phyloP scores from a whole-genome alignment of 1,139 yeast genomes.

The Pichia sp. region DNA sequence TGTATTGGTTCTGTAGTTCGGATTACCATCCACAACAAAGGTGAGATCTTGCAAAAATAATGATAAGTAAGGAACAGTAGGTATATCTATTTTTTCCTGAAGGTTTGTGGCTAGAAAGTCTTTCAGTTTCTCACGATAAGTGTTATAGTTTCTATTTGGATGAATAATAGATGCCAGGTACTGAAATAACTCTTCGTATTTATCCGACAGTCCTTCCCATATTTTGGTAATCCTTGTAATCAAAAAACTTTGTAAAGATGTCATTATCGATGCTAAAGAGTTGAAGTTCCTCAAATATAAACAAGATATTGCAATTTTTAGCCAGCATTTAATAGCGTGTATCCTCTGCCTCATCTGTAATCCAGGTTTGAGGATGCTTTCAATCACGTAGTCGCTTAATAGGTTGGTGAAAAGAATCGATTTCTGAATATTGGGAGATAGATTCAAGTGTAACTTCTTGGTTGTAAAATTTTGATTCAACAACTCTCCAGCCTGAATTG shows the following conservation, averaged over 20 bases:
- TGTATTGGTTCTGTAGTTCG: constrained; percentile 59
- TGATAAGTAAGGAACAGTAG: constrained; percentile 84
- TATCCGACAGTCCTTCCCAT: constrained; percentile 65
- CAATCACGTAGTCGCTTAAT: constrained; percentile 77
- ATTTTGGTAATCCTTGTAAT: constrained; percentile 61
- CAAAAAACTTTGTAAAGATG: constrained; percentile 78
- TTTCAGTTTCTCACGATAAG: constrained; percentile 65
- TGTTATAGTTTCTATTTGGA: constrained; percentile 78
- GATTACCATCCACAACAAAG: constrained; percentile 83
- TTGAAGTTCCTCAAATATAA: constrained; percentile 77
- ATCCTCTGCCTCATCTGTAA: constrained; percentile 46
- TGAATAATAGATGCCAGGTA: constrained; percentile 68
- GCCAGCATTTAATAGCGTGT: constrained; percentile 70
- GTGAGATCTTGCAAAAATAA: constrained; percentile 83
- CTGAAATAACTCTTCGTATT: constrained; percentile 61
- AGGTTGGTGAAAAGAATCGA: constrained; percentile 74
- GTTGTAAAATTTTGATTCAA: constrained; percentile 68
- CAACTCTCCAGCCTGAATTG: constrained; percentile 67
- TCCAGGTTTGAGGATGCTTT: constrained; percentile 60
- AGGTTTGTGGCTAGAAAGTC: constrained; percentile 47
- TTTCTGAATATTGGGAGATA: constrained; percentile 70
- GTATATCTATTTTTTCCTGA: constrained; percentile 52
- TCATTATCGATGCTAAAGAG: constrained; percentile 79
- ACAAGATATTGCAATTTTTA: constrained; percentile 79
- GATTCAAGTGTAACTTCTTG: constrained; percentile 54